A percentile compares a stretch with the other conserved stretches of the same genome.
Evolutionary conservation across 345 rosid genomes (phyloP).

Genomic region (Euphorbia peplus): DNA sequence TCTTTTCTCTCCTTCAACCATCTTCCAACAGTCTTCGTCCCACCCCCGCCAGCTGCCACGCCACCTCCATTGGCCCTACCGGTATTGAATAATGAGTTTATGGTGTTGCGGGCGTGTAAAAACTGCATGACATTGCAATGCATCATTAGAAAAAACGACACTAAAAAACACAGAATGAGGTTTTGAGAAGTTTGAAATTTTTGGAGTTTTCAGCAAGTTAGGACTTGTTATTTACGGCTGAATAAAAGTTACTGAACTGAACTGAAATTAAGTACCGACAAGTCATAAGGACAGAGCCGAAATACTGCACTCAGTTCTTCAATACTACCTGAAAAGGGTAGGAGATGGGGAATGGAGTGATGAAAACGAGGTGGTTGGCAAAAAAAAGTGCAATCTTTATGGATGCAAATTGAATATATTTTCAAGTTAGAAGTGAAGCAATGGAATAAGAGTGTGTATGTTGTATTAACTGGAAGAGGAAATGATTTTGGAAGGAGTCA

Average conservation of each 20-base stretch:
- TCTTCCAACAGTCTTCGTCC: constrained; percentile 81
- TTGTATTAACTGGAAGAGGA: background rate
- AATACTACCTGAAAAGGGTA: background rate
- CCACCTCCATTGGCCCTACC: constrained; percentile 47
- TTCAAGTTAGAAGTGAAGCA: background rate
- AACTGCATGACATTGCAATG: constrained; percentile 39
- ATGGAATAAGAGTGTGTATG: background rate
- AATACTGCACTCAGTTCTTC: too few relatives aligned
- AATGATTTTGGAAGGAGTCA: background rate
- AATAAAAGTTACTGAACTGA: too few relatives aligned
- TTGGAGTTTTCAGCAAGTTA: background rate
- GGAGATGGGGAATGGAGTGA: background rate
- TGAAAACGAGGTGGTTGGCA: background rate
- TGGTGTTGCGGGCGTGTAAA: constrained; percentile 76
- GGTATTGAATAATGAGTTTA: constrained; percentile 70
- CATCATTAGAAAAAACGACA: background rate
- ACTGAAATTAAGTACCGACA: too few relatives aligned
- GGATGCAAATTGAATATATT: background rate
- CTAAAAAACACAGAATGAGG: background rate
- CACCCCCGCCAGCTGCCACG: constrained; percentile 47
- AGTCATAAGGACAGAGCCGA: too few relatives aligned
- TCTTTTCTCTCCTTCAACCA: constrained; percentile 97
- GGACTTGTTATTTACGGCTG: too few relatives aligned
- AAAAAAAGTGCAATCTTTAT: background rate
- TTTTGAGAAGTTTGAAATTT: background rate